phyloP scores from a whole-genome alignment of 208 protist species.

The Leishmania braziliensis region DNA sequence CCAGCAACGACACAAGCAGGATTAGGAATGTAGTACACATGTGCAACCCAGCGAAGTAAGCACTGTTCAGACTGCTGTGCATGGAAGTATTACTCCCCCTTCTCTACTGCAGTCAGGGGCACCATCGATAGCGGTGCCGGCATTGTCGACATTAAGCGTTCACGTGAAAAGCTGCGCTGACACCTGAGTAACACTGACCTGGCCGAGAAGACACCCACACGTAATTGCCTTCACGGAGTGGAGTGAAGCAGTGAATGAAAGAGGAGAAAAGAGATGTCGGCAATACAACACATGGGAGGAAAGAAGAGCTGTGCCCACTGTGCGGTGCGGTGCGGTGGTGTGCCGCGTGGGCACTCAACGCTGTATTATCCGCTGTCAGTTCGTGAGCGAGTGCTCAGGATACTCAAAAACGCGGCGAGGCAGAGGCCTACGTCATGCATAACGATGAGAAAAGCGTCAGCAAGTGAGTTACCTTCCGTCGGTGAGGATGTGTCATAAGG shows the following conservation, averaged over 20 bases:
- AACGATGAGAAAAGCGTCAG: background rate
- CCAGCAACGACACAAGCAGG: slow-evolving; percentile 48
- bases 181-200: background rate
- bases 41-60: slow-evolving; percentile 51
- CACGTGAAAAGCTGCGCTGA: background rate
- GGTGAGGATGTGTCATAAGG: background rate
- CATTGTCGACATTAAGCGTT: background rate
- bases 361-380: background rate
- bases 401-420: background rate
- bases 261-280: background rate
- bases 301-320: no score
- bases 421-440: no score
- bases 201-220: background rate
- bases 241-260: background rate
- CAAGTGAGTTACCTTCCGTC: background rate
- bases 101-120: background rate
- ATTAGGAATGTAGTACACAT: slow-evolving; percentile 56
- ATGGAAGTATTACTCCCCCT: slow-evolving; percentile 23
- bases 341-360: background rate
- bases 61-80: slow-evolving; percentile 25
- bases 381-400: background rate
- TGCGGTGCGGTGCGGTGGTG: background rate
- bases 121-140: background rate
- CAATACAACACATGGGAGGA: background rate
- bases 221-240: background rate